Percentiles rank a stretch among this genome's conserved stretches.
phyloP scores from a whole-genome alignment of 2,329 filamentous ascomycete species.

The Colletotrichum sp. region DNA sequence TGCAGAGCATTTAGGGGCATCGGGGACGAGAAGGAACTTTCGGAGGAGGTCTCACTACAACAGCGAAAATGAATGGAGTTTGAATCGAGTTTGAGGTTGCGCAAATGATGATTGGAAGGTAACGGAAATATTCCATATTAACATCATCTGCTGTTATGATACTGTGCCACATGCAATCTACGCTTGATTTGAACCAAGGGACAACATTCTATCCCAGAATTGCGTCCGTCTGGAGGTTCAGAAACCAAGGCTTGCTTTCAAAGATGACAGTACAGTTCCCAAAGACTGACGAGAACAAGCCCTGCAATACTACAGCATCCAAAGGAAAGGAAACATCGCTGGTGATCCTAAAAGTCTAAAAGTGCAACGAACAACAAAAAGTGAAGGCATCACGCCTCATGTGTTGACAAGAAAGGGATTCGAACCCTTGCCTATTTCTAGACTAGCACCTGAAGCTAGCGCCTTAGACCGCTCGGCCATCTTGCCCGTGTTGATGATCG shows the following conservation, averaged over 20 bases:
- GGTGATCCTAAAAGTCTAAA: not conserved
- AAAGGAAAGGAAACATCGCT: too few relatives aligned
- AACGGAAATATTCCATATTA: too few relatives aligned
- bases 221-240: not conserved
- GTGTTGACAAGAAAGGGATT: not conserved
- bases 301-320: fast-evolving
- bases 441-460: not conserved
- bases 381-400: not conserved
- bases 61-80: not conserved
- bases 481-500: not conserved
- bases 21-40: not conserved
- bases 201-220: not conserved
- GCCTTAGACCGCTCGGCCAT: not conserved
- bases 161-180: too few relatives aligned
- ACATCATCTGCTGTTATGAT: too few relatives aligned
- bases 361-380: not conserved
- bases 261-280: too few relatives aligned
- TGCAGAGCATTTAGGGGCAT: not conserved
- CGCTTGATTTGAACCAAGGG: too few relatives aligned
- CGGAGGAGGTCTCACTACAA: fast-evolving
- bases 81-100: not conserved
- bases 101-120: not conserved
- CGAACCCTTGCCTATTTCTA: not conserved
- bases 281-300: not conserved
- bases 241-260: too few relatives aligned